phyloP scores from a whole-genome alignment of 2,329 filamentous ascomycete genomes.

The Arthrobotrys megalospora region DNA sequence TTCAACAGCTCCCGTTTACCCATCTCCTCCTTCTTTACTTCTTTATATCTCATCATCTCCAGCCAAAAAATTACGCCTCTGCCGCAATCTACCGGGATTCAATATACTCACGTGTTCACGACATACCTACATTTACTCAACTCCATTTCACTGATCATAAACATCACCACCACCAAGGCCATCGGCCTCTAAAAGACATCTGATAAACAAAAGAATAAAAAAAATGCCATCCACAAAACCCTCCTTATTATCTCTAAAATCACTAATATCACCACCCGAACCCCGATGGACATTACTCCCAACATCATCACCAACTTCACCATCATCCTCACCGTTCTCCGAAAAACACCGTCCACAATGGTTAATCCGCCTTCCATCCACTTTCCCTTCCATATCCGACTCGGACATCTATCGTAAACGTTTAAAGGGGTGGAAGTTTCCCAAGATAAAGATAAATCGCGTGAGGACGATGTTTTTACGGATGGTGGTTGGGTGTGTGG shows the following conservation, averaged over 20 bases:
- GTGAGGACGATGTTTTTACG: conserved; percentile 32
- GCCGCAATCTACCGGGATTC: too few relatives aligned
- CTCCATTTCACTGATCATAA: too few relatives aligned
- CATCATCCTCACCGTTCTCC: conserved; percentile 7
- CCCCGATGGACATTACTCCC: conserved; percentile 69
- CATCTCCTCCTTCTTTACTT: too few relatives aligned
- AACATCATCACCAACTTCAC: conserved; percentile 73
- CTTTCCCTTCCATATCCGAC: not conserved
- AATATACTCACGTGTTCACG: too few relatives aligned
- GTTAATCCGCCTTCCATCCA: conserved; percentile 1
- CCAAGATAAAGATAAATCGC: conserved; percentile 8
- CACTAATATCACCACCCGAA: not conserved
- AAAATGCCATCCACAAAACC: not conserved
- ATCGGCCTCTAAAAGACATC: too few relatives aligned
- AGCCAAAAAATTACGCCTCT: too few relatives aligned
- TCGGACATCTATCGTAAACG: not conserved
- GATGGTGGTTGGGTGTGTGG: conserved; percentile 35
- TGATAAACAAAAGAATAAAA: not conserved
- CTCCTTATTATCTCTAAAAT: not conserved
- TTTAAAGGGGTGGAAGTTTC: not conserved
- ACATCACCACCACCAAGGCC: not conserved
- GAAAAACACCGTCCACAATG: not conserved
- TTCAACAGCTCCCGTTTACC: too few relatives aligned
- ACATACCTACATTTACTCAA: too few relatives aligned
- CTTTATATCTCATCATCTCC: too few relatives aligned